Base-by-base conservation (phyloP, 139 green algal species). In the Closterium sp. region DNA sequence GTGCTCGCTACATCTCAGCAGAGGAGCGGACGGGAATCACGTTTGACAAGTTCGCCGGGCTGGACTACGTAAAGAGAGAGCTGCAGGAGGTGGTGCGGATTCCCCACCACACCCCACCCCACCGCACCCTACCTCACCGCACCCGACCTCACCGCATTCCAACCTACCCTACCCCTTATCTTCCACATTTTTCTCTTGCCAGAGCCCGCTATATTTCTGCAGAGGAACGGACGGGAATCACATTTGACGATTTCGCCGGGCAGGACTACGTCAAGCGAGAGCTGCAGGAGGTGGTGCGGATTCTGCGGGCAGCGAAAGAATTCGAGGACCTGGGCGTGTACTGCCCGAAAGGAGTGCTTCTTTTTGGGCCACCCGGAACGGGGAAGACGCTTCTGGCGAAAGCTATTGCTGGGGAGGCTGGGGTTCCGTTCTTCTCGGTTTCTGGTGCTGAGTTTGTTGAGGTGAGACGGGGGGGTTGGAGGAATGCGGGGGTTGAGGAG, bases 271-370 rank as follows among this genome's bases (percentile, higher is more conserved):
- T 98, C 30, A 99, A 99, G 96, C 94, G 98, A 91, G 98, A 99
- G 94, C 99, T 99, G 95, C 97, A 98, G 97, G 98, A 99, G 96
- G 98, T 99, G 30, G 98, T 99, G 7, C 98, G 99, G 94, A 99
- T 99, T 95, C 95, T 99, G 94, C 99, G 99, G 96, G 96, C 97
- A 91, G 98, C 98, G 4, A 98, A 99, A 96, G 97, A 98, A 89
- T 99, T 99, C 95, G 99, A 98, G 19, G 96, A 97, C 1, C 97
- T 99, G 94, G 98, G 98, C 33, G 98, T 98, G 34, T 97, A 97
- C 92, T 99, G 99, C 93, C 98, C 98, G 94, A 99, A 99, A 96
- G 98, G 97, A 33, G 96, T 98, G 81, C 97, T 99, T 89, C 96
- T 99, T 83, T 97, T 99, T n/a, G 97, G 97, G 4, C 98, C 98